phyloP scores from a whole-genome alignment of 306 rosid genomes.

The Purshia tridentata region DNA sequence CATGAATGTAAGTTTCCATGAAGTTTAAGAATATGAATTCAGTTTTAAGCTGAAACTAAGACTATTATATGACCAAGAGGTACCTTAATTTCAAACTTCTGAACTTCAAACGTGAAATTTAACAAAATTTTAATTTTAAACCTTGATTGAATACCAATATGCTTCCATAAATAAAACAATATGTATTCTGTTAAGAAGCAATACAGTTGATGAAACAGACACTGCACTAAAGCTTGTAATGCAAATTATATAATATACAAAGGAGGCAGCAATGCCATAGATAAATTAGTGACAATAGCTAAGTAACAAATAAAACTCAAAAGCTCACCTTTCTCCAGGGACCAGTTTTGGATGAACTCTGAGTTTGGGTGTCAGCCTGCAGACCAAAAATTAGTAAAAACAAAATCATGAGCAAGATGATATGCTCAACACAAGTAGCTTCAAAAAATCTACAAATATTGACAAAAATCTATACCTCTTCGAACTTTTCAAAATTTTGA shows the following conservation, averaged over 20 bases:
- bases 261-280: background rate
- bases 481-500: conserved; percentile 96
- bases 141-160: too few species aligned
- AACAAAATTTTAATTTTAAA: too few species aligned
- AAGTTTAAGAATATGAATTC: background rate
- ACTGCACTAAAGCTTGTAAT: background rate
- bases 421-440: conserved; percentile 18
- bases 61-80: too few species aligned
- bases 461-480: conserved; percentile 60
- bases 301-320: conserved; percentile 11
- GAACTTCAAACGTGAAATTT: too few species aligned
- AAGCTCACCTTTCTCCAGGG: conserved; percentile 92
- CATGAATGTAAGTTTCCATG: background rate
- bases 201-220: background rate
- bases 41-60: background rate
- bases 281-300: conserved; percentile 8
- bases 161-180: too few species aligned
- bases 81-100: too few species aligned
- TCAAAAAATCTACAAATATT: conserved; percentile 23
- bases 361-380: conserved; percentile 68
- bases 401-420: conserved; percentile 23
- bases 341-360: conserved; percentile 66
- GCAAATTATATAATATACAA: background rate
- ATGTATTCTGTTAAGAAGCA: background rate
- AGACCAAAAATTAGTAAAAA: conserved; percentile 27